Conservation (phyloP, 1,139 yeast genomes). For the Maudiozyma humilis region DNA sequence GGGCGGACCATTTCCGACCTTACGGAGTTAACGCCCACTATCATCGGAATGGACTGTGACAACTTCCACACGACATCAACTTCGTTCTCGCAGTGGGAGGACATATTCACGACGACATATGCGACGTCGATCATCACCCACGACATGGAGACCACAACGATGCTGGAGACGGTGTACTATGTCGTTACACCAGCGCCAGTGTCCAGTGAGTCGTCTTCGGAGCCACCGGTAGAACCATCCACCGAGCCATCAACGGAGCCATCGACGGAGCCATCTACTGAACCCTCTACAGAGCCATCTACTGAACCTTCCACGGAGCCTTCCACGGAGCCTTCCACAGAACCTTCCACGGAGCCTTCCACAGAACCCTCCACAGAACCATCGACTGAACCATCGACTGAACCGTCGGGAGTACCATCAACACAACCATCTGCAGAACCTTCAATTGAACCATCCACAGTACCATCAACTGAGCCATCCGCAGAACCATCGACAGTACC, state of each 20-base stretch:
- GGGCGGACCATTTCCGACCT: not conserved
- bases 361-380: no score
- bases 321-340: no score
- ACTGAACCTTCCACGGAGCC: no score
- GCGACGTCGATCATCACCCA: not conserved
- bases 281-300: no score
- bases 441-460: no score
- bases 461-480: no score
- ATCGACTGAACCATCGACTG: no score
- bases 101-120: not conserved
- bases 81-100: not conserved
- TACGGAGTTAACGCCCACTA: not conserved
- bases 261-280: no score
- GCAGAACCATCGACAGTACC: no score
- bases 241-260: not conserved
- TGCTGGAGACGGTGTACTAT: not conserved
- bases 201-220: not conserved
- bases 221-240: not conserved
- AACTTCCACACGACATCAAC: not conserved
- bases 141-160: not conserved
- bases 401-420: no score
- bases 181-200: not conserved
- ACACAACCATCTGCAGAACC: no score
- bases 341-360: no score
- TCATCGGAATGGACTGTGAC: not conserved